These are phyloP conservation scores for Aureobasidium uvarum DNA, from an alignment of 2,329 filamentous ascomycete genomes.

Conservation along the genomic window DNA sequence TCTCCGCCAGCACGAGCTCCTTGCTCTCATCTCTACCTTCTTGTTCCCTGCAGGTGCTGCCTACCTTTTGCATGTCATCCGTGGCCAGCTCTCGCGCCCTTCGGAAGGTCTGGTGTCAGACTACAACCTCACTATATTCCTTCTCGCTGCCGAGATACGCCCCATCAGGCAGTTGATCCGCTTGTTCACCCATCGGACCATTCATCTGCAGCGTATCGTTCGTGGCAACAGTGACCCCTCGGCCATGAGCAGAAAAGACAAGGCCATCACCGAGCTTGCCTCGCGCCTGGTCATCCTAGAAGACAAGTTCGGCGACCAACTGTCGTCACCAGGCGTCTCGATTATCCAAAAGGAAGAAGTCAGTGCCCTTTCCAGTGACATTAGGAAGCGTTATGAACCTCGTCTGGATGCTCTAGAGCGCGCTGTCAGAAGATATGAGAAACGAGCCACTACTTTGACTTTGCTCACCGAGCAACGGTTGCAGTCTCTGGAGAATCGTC, in stretches of 20 bases:
- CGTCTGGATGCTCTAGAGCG: conserved; percentile 86
- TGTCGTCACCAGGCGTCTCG: conserved; percentile 2
- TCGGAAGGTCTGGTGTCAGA: conserved; percentile 87
- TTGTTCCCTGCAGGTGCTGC: conserved; percentile 74
- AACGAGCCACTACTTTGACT: conserved; percentile 72
- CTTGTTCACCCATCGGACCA: conserved; percentile 72
- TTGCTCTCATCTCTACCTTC: conserved; percentile 77
- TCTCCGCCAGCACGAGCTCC: conserved; percentile 70
- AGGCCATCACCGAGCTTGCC: conserved; percentile 31
- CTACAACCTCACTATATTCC: conserved; percentile 88
- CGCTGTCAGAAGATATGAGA: conserved; percentile 87
- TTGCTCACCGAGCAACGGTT: conserved; percentile 75
- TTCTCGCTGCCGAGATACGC: conserved; percentile 80
- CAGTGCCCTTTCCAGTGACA: conserved; percentile 45
- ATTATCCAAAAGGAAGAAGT: conserved; percentile 38
- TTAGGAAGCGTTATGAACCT: conserved; percentile 67
- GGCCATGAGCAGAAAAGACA: conserved; percentile 10
- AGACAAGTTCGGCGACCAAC: conserved; percentile 31
- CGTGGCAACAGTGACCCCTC: conserved; percentile 33
- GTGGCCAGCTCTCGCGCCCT: conserved; percentile 74
- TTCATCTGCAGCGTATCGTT: conserved; percentile 76
- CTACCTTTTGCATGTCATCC: conserved; percentile 77
- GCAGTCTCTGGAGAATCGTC: conserved; percentile 64
- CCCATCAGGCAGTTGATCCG: conserved; percentile 79
- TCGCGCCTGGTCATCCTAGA: conserved; percentile 37